These are phyloP conservation scores for Coprinopsis strossmayeri DNA, from an alignment of 768 basidiomycete species.

Conservation along the genomic window DNA sequence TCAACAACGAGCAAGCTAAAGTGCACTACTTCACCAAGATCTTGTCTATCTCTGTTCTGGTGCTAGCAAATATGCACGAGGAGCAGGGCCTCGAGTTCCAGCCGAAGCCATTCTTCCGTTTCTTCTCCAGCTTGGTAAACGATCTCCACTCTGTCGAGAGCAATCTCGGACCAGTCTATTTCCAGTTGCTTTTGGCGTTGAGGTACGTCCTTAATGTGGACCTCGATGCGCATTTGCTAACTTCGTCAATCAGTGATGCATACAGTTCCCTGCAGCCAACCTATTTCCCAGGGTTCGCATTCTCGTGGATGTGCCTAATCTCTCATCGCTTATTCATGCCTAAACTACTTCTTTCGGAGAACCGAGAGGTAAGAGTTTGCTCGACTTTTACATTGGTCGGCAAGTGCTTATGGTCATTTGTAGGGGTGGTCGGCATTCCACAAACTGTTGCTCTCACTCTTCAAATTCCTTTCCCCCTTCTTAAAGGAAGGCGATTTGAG, in stretches of 20 bases:
- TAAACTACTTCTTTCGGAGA: slow-evolving; percentile 79
- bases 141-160: slow-evolving; percentile 85
- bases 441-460: slow-evolving; percentile 85
- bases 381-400: too few relatives aligned
- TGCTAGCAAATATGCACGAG: slow-evolving; percentile 91
- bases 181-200: slow-evolving; percentile 80
- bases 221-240: slow-evolving; percentile 13
- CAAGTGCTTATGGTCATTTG: too few relatives aligned
- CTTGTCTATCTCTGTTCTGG: slow-evolving; percentile 92
- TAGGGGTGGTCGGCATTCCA: slow-evolving; percentile 96
- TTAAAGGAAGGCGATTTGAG: slow-evolving; percentile 77
- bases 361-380: slow-evolving; percentile 68
- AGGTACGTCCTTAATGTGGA: slow-evolving; percentile 44
- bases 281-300: slow-evolving; percentile 96
- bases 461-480: slow-evolving; percentile 93
- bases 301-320: slow-evolving; percentile 95
- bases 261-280: slow-evolving; percentile 94
- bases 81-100: slow-evolving; percentile 89
- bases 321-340: slow-evolving; percentile 98
- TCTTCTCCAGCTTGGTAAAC: slow-evolving; percentile 94
- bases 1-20: slow-evolving; percentile 92
- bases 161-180: slow-evolving; percentile 83
- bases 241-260: slow-evolving; percentile 60
- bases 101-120: slow-evolving; percentile 96
- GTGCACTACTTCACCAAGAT: slow-evolving; percentile 97